Percentiles rank a stretch among this genome's conserved stretches.
Conservation (phyloP, 306 rosid species). For the Astragalus membranaceus region DNA sequence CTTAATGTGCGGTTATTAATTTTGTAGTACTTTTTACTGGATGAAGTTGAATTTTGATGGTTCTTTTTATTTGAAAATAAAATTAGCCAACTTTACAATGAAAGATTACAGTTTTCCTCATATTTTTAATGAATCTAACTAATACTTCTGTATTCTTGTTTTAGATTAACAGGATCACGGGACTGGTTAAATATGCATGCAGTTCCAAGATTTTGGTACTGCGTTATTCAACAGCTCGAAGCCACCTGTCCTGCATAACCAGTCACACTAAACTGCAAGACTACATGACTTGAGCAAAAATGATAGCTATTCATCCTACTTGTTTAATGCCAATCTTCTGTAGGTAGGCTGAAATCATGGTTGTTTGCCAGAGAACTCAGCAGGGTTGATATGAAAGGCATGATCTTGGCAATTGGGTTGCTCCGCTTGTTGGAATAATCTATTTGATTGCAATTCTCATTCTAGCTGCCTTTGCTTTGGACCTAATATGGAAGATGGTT, state of each 20-base stretch:
- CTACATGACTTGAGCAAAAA: not conserved
- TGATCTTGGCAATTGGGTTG: conserved; percentile 4
- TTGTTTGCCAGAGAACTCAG: conserved; percentile 25
- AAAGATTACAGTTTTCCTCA: not conserved
- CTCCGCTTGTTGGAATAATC: conserved; percentile 24
- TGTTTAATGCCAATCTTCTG: conserved; percentile 3
- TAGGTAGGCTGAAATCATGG: conserved; percentile 25
- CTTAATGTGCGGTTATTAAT: not conserved
- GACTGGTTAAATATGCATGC: conserved; percentile 20
- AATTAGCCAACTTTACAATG: not conserved
- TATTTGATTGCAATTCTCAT: not conserved
- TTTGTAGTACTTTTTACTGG: not conserved
- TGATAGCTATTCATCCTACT: conserved; percentile 10
- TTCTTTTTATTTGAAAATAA: not conserved
- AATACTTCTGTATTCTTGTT: not conserved
- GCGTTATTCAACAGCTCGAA: conserved; percentile 32
- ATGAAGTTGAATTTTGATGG: not conserved
- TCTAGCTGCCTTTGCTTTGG: not conserved
- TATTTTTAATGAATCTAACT: not conserved
- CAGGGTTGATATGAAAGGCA: conserved; percentile 20
- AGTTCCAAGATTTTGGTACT: conserved; percentile 31
- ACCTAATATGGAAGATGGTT: not conserved
- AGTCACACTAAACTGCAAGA: conserved; percentile 27
- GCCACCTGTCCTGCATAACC: conserved; percentile 25
- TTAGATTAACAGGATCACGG: conserved; percentile 25